Evolutionary conservation across 2,329 filamentous ascomycete species (phyloP).

Genomic region (Sclerotinia minor): DNA sequence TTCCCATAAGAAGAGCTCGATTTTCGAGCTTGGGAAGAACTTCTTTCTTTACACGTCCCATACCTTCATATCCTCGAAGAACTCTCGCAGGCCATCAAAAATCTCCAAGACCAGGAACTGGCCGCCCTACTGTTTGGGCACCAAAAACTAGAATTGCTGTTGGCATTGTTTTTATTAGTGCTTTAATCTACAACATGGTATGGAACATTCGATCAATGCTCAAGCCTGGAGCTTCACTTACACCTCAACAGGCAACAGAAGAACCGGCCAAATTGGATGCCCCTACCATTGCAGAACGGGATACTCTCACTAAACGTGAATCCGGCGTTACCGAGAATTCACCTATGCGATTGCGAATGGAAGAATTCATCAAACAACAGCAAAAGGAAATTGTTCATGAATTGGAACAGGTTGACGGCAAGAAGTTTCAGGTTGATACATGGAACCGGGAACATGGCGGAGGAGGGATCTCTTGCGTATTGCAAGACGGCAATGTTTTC

Average conservation of each 20-base stretch:
- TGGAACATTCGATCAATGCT: background rate
- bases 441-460: constrained; percentile 89
- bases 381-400: constrained; percentile 84
- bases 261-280: constrained; percentile 53
- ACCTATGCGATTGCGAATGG: constrained; percentile 97
- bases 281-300: constrained; percentile 79
- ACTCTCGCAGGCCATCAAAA: constrained; percentile 31
- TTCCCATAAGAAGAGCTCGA: constrained; percentile 26
- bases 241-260: constrained; percentile 39
- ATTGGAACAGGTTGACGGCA: constrained; percentile 80
- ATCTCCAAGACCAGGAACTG: constrained; percentile 28
- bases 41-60: constrained; percentile 5
- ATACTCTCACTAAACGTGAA: constrained; percentile 78
- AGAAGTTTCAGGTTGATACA: constrained; percentile 76
- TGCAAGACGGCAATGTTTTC: constrained; percentile 95
- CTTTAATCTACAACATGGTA: constrained; percentile 54
- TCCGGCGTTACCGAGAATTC: constrained; percentile 72
- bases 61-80: constrained; percentile 32
- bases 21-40: constrained; percentile 24
- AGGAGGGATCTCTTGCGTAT: constrained; percentile 88
- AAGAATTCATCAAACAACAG: constrained; percentile 90
- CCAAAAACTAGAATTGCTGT: constrained; percentile 51
- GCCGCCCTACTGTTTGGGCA: constrained; percentile 41
- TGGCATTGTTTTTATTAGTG: constrained; percentile 50
- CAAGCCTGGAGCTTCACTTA: constrained; percentile 29